Evolutionary conservation across 345 rosid genomes (phyloP).

Genomic region (Leavenworthia alabamica): DNA sequence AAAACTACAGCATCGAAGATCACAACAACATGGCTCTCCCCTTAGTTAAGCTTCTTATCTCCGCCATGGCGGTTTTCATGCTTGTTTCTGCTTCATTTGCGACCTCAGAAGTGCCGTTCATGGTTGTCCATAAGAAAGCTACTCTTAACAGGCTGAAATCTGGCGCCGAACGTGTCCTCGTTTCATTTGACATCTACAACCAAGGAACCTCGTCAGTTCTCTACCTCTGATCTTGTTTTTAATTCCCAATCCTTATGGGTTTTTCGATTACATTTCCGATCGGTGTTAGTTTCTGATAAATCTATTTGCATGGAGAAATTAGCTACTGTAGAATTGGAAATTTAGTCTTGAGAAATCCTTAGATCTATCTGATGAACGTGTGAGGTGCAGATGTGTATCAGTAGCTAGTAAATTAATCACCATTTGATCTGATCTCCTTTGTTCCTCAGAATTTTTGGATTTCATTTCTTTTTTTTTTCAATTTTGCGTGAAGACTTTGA

Average conservation of each 20-base stretch:
- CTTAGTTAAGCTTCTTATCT: slow-evolving; percentile 30
- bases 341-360: too few relatives aligned
- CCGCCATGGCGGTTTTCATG: slow-evolving; percentile 35
- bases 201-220: slow-evolving; percentile 91
- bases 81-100: slow-evolving; percentile 48
- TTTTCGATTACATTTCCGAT: too few relatives aligned
- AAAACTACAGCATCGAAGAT: not conserved
- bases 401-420: not conserved
- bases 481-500: too few relatives aligned
- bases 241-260: too few relatives aligned
- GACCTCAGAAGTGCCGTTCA: slow-evolving; percentile 71
- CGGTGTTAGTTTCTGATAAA: too few relatives aligned
- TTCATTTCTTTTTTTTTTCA: too few relatives aligned
- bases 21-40: slow-evolving; percentile 21
- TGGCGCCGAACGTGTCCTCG: slow-evolving; percentile 79
- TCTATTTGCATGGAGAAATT: slow-evolving; percentile 14
- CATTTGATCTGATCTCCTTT: slow-evolving; percentile 13
- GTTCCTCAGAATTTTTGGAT: not conserved
- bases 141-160: slow-evolving; percentile 70
- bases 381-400: not conserved
- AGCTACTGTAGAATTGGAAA: not conserved
- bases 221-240: too few relatives aligned
- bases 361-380: not conserved
- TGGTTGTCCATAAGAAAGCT: slow-evolving; percentile 91
- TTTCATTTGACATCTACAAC: slow-evolving; percentile 81